Percentiles rank a stretch among this genome's conserved stretches.
Conservation (phyloP, 345 rosid genomes). For the Gossypium sturtianum region DNA sequence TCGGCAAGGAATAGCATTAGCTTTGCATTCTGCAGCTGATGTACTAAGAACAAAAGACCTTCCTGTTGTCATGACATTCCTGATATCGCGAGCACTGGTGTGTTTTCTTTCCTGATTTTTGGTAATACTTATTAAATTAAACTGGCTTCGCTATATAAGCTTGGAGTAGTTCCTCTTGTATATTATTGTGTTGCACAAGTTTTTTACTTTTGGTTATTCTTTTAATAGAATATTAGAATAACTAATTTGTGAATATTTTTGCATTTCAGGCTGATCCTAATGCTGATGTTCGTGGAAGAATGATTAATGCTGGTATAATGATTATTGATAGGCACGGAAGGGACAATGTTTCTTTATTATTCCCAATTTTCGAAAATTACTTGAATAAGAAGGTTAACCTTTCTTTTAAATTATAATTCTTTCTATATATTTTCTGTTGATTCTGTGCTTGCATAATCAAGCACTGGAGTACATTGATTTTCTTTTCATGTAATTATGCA, state of each 20-base stretch:
- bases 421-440: slow-evolving; percentile 7
- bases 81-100: slow-evolving; percentile 95
- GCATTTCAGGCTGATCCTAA: slow-evolving; percentile 84
- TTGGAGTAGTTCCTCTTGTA: not conserved
- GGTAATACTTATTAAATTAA: not conserved
- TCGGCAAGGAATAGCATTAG: slow-evolving; percentile 89
- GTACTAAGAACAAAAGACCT: slow-evolving; percentile 89
- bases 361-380: slow-evolving; percentile 95
- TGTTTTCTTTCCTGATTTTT: slow-evolving; percentile 14
- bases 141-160: not conserved
- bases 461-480: not conserved
- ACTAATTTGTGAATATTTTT: not conserved
- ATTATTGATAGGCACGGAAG: slow-evolving; percentile 90
- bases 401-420: slow-evolving; percentile 10
- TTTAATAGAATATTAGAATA: not conserved
- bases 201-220: not conserved
- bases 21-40: slow-evolving; percentile 88
- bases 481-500: not conserved
- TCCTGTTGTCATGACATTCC: slow-evolving; percentile 93
- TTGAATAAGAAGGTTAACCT: slow-evolving; percentile 75
- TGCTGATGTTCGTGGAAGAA: slow-evolving; percentile 95
- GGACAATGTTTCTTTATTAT: slow-evolving; percentile 81
- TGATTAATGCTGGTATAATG: slow-evolving; percentile 94
- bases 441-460: not conserved
- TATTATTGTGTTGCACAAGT: not conserved